A percentile compares a stretch with the other conserved stretches of the same genome.
Conservation (phyloP, 495 filamentous ascomycete species). For the Pseudomonodictys pantanalensis region DNA sequence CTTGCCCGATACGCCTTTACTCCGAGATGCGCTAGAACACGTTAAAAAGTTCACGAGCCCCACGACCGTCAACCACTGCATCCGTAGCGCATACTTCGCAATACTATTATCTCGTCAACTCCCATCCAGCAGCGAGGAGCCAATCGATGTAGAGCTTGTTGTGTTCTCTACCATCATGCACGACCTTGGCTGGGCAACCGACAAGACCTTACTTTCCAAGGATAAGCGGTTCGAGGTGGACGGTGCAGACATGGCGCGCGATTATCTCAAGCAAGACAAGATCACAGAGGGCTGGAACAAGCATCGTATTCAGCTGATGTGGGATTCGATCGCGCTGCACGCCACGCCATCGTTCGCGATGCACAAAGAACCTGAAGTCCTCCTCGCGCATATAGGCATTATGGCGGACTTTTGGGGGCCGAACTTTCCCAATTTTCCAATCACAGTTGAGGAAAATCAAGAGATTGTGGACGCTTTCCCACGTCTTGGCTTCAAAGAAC, state of each 20-base stretch:
- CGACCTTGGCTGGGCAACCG: constrained; percentile 53
- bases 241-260: constrained; percentile 49
- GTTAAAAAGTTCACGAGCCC: too few relatives aligned
- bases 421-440: constrained; percentile 7
- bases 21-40: too few relatives aligned
- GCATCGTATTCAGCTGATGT: constrained; percentile 47
- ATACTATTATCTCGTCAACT: too few relatives aligned
- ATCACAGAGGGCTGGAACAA: constrained; percentile 38
- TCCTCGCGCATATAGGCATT: constrained; percentile 44
- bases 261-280: constrained; percentile 40
- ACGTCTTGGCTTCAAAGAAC: constrained; percentile 40
- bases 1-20: too few relatives aligned
- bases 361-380: constrained; percentile 50
- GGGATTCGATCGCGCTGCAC: constrained; percentile 57
- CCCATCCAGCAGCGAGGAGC: too few relatives aligned
- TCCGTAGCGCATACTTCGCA: too few relatives aligned
- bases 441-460: constrained; percentile 43
- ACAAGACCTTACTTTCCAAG: constrained; percentile 36
- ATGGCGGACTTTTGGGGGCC: constrained; percentile 50
- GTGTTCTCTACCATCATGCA: constrained; percentile 52
- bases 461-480: constrained; percentile 43
- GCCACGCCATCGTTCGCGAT: constrained; percentile 43
- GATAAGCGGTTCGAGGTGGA: constrained; percentile 60
- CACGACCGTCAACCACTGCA: too few relatives aligned
- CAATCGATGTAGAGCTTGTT: constrained; percentile 50